Percentiles rank a stretch among this genome's conserved stretches.
Conservation (phyloP, 75 land plant species). For the Adiantum capillusveneris region DNA sequence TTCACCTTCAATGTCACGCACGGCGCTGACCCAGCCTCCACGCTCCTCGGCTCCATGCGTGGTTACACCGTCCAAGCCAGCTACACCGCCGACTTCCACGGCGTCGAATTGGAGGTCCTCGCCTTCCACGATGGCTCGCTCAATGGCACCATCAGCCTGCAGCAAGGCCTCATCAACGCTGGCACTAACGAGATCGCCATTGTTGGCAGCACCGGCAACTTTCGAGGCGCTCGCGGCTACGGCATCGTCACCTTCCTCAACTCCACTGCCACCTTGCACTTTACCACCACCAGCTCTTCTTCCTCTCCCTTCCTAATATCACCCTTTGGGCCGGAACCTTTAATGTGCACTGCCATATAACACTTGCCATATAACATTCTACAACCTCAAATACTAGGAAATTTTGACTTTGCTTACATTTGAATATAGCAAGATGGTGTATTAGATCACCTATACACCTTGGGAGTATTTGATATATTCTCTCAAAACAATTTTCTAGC, state of each 20-base stretch:
- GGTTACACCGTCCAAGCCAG: constrained; percentile 1
- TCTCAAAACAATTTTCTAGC: too few relatives aligned
- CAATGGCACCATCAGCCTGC: constrained; percentile 16
- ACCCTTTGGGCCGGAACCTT: too few relatives aligned
- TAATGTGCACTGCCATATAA: too few relatives aligned
- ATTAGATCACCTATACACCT: too few relatives aligned
- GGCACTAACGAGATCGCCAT: constrained; percentile 10
- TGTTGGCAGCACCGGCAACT: constrained; percentile 20
- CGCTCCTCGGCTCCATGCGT: background rate
- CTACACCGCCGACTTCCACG: background rate
- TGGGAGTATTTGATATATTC: too few relatives aligned
- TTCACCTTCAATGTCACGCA: background rate
- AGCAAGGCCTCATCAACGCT: too few relatives aligned
- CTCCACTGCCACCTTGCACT: background rate
- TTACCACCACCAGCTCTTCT: constrained; percentile 9
- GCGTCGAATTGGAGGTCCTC: background rate
- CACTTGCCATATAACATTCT: too few relatives aligned
- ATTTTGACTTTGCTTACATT: too few relatives aligned
- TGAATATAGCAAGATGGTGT: too few relatives aligned
- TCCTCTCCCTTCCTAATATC: too few relatives aligned
- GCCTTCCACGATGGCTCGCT: background rate
- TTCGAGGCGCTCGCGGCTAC: constrained; percentile 19
- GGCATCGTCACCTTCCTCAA: background rate
- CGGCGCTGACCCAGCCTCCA: background rate
- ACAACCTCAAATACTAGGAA: too few relatives aligned